A percentile compares a stretch with the other conserved stretches of the same genome.
phyloP scores from a whole-genome alignment of 2,329 filamentous ascomycete species.

The Neonectria coccinea region DNA sequence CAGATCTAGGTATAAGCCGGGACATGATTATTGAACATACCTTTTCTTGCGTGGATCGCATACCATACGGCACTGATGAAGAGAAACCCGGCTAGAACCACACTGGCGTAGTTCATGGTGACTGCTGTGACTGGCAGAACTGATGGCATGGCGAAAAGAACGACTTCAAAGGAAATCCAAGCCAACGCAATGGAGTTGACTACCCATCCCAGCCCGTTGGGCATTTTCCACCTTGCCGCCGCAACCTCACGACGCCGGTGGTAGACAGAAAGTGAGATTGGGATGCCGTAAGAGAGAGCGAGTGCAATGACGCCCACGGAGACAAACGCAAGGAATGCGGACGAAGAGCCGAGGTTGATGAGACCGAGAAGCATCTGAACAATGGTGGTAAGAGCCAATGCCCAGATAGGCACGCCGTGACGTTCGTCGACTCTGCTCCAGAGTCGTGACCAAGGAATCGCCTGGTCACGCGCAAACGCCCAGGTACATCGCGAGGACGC shows the following conservation, averaged over 20 bases:
- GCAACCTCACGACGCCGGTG: constrained; percentile 72
- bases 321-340: constrained; percentile 83
- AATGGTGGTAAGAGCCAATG: constrained; percentile 73
- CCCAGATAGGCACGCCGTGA: constrained; percentile 77
- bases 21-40: not conserved
- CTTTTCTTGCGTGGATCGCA: constrained; percentile 58
- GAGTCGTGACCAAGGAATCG: constrained; percentile 74
- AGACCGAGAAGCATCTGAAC: constrained; percentile 79
- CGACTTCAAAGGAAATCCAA: constrained; percentile 78
- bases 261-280: constrained; percentile 77
- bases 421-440: constrained; percentile 74
- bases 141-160: constrained; percentile 81
- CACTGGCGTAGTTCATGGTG: constrained; percentile 76
- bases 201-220: constrained; percentile 69
- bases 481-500: constrained; percentile 80
- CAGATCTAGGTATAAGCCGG: not conserved
- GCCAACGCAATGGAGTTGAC: constrained; percentile 75
- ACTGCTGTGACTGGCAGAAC: constrained; percentile 66
- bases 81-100: constrained; percentile 73
- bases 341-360: constrained; percentile 82
- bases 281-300: constrained; percentile 79
- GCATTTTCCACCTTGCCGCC: constrained; percentile 75
- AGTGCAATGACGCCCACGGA: constrained; percentile 84
- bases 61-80: constrained; percentile 72
- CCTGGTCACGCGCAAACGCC: constrained; percentile 80